Conservation (phyloP, 176 grass and related monocot genomes). For the Rhipidocladum racemiflorum region DNA sequence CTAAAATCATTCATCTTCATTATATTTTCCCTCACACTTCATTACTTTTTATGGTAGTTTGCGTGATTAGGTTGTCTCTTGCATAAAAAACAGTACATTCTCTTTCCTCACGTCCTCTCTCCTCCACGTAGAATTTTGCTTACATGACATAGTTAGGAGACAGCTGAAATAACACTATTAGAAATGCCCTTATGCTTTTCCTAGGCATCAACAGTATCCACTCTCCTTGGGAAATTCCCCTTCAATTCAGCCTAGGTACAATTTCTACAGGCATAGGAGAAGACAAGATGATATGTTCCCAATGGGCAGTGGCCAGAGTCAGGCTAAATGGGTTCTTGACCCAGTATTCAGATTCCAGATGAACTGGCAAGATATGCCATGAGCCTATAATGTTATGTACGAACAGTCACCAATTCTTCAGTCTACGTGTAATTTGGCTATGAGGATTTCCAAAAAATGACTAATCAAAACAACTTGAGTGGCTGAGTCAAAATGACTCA, state of each 20-base stretch:
- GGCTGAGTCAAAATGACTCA: neutral
- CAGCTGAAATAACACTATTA: no score
- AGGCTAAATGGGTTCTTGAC: neutral
- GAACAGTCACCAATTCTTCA: neutral
- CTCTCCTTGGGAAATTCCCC: neutral
- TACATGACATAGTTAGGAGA: no score
- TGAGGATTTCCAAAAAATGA: neutral
- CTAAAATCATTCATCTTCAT: no score
- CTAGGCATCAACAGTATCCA: neutral
- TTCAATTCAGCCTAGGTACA: neutral
- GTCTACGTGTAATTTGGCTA: neutral
- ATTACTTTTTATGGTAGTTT: no score
- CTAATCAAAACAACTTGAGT: neutral
- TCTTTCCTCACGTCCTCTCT: no score
- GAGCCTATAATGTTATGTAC: neutral
- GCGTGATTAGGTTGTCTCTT: no score
- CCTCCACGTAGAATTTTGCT: no score
- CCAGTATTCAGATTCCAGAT: neutral
- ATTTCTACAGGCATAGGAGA: neutral
- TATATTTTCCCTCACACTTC: no score
- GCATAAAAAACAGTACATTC: no score
- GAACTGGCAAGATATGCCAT: neutral
- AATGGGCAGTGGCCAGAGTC: neutral
- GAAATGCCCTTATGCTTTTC: neutral
- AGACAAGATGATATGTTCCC: neutral